A percentile compares a stretch with the other conserved stretches of the same genome.
Evolutionary conservation across 768 basidiomycete genomes (phyloP).

Genomic region (Termitomyces sp.): DNA sequence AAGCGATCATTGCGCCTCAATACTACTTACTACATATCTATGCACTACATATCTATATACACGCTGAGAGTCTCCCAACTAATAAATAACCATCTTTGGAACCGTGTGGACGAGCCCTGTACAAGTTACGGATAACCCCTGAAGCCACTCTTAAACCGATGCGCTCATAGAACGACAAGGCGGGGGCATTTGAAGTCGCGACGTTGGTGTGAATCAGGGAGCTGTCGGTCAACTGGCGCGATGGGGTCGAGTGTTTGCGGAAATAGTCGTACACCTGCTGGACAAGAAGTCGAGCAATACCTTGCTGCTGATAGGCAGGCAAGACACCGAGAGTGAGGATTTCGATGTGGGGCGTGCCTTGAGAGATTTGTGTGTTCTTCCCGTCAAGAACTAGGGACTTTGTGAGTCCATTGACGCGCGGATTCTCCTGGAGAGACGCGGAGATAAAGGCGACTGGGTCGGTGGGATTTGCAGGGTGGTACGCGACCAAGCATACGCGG

Average conservation of each 20-base stretch:
- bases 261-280: conserved; percentile 26
- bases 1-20: neutral
- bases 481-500: conserved; percentile 40
- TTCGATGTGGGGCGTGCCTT: conserved; percentile 32
- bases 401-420: conserved; percentile 12
- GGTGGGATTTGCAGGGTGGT: conserved; percentile 20
- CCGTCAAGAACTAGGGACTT: conserved; percentile 2
- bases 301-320: conserved; percentile 38
- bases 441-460: conserved; percentile 42
- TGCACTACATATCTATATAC: conserved; percentile 3
- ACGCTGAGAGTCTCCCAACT: conserved; percentile 26
- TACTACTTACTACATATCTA: too few relatives aligned
- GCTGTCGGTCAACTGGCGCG: conserved; percentile 17
- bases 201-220: conserved; percentile 41
- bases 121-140: conserved; percentile 34
- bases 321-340: conserved; percentile 52
- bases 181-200: conserved; percentile 37
- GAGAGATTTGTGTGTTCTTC: conserved; percentile 9
- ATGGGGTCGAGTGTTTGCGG: conserved; percentile 20
- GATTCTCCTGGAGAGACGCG: conserved; percentile 29
- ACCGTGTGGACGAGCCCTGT: conserved; percentile 30
- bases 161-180: conserved; percentile 40
- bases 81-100: conserved; percentile 42
- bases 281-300: conserved; percentile 42
- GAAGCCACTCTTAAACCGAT: conserved; percentile 36